These are phyloP conservation scores for Seiridium cupressi DNA, from an alignment of 2,329 filamentous ascomycete genomes.

Conservation along the genomic window DNA sequence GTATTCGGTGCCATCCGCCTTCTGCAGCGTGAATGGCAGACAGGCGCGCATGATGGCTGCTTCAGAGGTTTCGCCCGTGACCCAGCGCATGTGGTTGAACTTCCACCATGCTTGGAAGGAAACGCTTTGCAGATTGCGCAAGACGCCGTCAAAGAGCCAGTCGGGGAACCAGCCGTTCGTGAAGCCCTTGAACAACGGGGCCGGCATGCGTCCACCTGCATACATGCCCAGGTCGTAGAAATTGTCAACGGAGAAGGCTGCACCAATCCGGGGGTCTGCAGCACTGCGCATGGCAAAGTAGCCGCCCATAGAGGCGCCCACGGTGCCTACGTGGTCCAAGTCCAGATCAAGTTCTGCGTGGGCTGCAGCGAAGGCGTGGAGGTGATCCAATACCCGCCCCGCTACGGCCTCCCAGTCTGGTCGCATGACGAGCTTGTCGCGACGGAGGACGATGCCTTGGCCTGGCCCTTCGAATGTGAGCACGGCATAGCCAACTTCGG, in stretches of 20 bases:
- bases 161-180: background rate
- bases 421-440: slow-evolving; percentile 25
- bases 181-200: background rate
- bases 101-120: background rate
- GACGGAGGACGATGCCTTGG: slow-evolving; percentile 35
- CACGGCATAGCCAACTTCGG: slow-evolving; percentile 37
- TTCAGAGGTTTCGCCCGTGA: background rate
- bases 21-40: background rate
- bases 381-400: slow-evolving; percentile 28
- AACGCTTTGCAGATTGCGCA: background rate
- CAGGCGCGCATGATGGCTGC: background rate
- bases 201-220: background rate
- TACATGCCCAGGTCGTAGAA: slow-evolving; percentile 10
- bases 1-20: background rate
- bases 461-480: slow-evolving; percentile 45
- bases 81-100: background rate
- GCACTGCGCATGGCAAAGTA: slow-evolving; percentile 44
- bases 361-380: slow-evolving; percentile 14
- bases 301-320: slow-evolving; percentile 40
- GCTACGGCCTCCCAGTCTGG: slow-evolving; percentile 37
- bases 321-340: slow-evolving; percentile 30
- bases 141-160: background rate
- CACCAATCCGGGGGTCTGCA: slow-evolving; percentile 38
- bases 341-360: slow-evolving; percentile 31
- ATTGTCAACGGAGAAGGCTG: slow-evolving; percentile 31